Evolutionary conservation across 1,139 yeast genomes (phyloP).

Genomic region (Magnusiomyces tetraspermus): DNA sequence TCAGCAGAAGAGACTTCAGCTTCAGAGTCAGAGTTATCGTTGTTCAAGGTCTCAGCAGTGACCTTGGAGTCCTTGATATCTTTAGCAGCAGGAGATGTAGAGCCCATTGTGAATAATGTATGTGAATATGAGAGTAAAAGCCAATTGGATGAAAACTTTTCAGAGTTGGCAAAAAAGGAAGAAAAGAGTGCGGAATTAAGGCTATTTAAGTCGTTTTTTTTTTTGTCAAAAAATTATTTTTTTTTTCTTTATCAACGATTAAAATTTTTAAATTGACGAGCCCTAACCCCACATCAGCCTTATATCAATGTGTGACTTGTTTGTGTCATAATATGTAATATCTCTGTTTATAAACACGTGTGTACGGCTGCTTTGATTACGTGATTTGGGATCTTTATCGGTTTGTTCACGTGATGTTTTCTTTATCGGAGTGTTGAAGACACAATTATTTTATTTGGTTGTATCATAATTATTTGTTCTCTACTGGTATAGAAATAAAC

Average conservation of each 20-base stretch:
- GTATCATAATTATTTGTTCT: no score
- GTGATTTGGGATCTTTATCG: no score
- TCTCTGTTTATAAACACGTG: no score
- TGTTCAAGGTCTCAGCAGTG: no score
- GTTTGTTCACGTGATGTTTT: no score
- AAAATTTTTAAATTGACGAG: neutral
- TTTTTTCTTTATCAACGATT: neutral
- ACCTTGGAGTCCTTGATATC: constrained; percentile 24
- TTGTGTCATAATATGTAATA: no score
- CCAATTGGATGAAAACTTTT: neutral
- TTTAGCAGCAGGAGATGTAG: constrained; percentile 10
- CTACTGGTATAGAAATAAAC: no score
- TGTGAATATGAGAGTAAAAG: neutral
- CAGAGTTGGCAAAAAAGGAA: constrained; percentile 5
- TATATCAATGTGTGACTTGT: neutral
- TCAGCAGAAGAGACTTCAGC: no score
- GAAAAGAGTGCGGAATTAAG: neutral
- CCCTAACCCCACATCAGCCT: neutral
- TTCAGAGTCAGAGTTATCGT: no score
- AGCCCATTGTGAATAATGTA: constrained; percentile 13
- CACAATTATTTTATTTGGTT: no score
- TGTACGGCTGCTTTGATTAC: no score
- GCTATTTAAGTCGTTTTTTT: neutral
- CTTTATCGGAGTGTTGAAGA: no score
- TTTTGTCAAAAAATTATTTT: neutral